Evolutionary conservation across 2,329 filamentous ascomycete species (phyloP).

Genomic region (Apiospora sp.): DNA sequence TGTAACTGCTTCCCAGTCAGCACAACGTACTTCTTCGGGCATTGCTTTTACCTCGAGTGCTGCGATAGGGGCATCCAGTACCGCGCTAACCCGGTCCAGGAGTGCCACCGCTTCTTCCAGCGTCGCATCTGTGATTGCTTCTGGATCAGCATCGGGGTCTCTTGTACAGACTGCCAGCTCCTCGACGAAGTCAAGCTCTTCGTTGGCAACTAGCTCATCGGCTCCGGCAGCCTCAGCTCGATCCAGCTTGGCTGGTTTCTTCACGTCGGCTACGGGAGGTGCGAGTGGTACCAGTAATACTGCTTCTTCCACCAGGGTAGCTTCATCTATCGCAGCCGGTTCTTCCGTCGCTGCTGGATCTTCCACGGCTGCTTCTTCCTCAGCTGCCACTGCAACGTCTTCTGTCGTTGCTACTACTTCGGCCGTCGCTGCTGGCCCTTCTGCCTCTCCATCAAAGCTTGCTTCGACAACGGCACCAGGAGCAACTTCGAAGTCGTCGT

Average conservation of each 20-base stretch:
- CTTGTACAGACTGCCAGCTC: background rate
- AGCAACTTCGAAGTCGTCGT: slow-evolving; percentile 62
- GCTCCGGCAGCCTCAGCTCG: background rate
- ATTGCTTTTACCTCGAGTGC: background rate
- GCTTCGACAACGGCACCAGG: slow-evolving; percentile 63
- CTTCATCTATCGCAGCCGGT: background rate
- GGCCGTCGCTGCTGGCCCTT: background rate
- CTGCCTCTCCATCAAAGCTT: background rate
- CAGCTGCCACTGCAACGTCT: background rate
- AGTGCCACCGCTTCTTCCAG: slow-evolving; percentile 2
- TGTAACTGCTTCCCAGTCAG: background rate
- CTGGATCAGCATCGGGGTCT: background rate
- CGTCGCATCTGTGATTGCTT: background rate
- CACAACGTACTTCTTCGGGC: background rate
- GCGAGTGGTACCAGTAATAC: background rate
- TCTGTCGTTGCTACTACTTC: background rate
- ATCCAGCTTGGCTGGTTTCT: background rate
- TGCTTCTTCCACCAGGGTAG: background rate
- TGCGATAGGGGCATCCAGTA: background rate
- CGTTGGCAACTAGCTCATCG: background rate
- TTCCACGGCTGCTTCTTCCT: background rate
- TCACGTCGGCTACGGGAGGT: background rate
- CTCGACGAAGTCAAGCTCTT: background rate
- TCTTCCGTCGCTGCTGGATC: background rate
- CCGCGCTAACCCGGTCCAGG: background rate